phyloP scores from a whole-genome alignment of 768 basidiomycete species.

The Austroboletus festivus region DNA sequence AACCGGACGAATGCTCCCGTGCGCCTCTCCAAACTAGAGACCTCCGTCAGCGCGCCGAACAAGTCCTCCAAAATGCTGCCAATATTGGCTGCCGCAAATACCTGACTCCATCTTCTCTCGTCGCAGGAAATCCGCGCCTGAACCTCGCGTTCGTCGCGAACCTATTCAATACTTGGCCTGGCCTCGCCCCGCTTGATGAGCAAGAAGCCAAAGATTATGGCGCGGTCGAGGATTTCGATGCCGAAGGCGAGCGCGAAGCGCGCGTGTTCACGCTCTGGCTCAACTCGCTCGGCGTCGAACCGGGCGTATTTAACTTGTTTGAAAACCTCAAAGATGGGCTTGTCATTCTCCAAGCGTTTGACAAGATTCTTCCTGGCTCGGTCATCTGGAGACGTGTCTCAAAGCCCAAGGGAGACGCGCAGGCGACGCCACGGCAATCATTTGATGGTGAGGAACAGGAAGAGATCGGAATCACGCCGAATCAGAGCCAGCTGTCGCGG shows the following conservation, averaged over 20 bases:
- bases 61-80: slow-evolving; percentile 92
- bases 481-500: slow-evolving; percentile 80
- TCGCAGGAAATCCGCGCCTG: slow-evolving; percentile 92
- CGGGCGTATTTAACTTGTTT: slow-evolving; percentile 93
- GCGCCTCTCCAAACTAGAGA: slow-evolving; percentile 86
- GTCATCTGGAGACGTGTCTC: slow-evolving; percentile 96
- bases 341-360: slow-evolving; percentile 91
- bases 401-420: slow-evolving; percentile 67
- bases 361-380: slow-evolving; percentile 88
- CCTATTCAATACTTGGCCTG: slow-evolving; percentile 96
- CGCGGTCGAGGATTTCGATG: slow-evolving; percentile 94
- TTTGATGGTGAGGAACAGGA: slow-evolving; percentile 60
- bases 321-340: slow-evolving; percentile 93
- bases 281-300: slow-evolving; percentile 95
- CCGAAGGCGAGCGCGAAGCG: slow-evolving; percentile 97
- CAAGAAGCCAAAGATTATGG: slow-evolving; percentile 90
- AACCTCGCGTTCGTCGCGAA: slow-evolving; percentile 99
- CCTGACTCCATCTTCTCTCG: slow-evolving; percentile 85
- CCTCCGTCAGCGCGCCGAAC: slow-evolving; percentile 80
- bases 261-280: slow-evolving; percentile 98
- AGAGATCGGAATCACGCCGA: slow-evolving; percentile 79
- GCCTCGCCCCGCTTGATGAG: slow-evolving; percentile 91
- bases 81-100: slow-evolving; percentile 94
- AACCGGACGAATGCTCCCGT: slow-evolving; percentile 90
- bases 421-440: slow-evolving; percentile 39